phyloP scores from a whole-genome alignment of 306 rosid genomes.

The Cyclanthera cordifolia region DNA sequence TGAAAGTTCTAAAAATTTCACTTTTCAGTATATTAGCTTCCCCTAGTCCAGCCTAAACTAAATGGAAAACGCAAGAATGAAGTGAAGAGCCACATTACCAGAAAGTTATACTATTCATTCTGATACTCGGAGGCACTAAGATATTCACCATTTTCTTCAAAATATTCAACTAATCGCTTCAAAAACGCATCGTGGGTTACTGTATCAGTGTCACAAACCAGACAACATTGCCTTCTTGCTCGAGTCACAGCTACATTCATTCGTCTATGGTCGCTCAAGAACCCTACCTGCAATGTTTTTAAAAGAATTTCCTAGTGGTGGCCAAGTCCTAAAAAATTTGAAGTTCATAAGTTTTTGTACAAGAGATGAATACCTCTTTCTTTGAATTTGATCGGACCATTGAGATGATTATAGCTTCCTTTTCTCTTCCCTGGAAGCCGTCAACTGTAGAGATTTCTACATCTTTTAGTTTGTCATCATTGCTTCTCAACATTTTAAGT shows the following conservation, averaged over 20 bases:
- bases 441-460: conserved; percentile 94
- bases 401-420: conserved; percentile 86
- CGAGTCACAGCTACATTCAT: conserved; percentile 99
- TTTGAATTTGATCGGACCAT: conserved; percentile 93
- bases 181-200: conserved; percentile 65
- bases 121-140: conserved; percentile 78
- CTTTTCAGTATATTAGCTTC: background rate
- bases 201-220: conserved; percentile 81
- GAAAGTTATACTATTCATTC: conserved; percentile 32
- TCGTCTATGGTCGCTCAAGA: conserved; percentile 84
- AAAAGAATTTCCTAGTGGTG: background rate
- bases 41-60: background rate
- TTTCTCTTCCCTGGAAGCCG: conserved; percentile 97
- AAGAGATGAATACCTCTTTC: conserved; percentile 49
- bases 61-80: background rate
- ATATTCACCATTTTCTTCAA: conserved; percentile 85
- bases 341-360: background rate
- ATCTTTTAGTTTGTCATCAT: conserved; percentile 58
- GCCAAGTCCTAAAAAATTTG: background rate
- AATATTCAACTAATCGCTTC: conserved; percentile 77
- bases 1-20: background rate
- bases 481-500: conserved; percentile 65
- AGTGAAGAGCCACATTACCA: background rate
- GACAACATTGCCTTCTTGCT: conserved; percentile 88
- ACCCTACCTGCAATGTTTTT: conserved; percentile 68